phyloP scores from a whole-genome alignment of 1,284 basidiomycete species.

The Pholiota adiposa region DNA sequence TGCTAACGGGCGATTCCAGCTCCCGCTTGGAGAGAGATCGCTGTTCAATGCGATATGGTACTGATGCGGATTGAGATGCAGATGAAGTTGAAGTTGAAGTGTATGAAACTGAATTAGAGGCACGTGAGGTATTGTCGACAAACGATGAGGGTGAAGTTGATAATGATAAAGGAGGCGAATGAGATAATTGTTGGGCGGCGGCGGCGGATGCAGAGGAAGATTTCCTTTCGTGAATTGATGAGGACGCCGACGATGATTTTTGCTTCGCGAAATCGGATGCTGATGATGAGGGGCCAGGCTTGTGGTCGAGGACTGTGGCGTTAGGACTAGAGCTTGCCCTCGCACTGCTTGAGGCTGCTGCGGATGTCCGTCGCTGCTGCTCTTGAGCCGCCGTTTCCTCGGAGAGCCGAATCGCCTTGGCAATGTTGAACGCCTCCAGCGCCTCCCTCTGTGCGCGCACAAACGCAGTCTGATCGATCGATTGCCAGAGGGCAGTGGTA shows the following conservation, averaged over 20 bases:
- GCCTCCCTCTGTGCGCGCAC: conserved; percentile 30
- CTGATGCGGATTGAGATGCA: conserved; percentile 12
- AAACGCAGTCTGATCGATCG: conserved; percentile 29
- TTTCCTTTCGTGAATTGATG: conserved; percentile 13
- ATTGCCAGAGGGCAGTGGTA: conserved; percentile 21
- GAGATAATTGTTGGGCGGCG: neutral
- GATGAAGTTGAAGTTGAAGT: conserved; percentile 11
- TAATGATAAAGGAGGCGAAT: conserved; percentile 9
- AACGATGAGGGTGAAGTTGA: conserved; percentile 6
- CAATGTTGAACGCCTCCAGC: conserved; percentile 29
- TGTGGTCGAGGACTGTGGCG: conserved; percentile 26
- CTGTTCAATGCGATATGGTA: conserved; percentile 17
- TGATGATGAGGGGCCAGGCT: conserved; percentile 11
- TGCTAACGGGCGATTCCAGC: conserved; percentile 11
- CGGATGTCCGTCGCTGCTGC: conserved; percentile 10
- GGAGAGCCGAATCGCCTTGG: conserved; percentile 28
- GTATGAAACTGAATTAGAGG: conserved; percentile 10
- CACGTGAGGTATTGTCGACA: conserved; percentile 13
- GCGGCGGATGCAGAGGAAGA: conserved; percentile 8
- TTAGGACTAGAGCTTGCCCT: conserved; percentile 15
- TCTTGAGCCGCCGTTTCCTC: conserved; percentile 29
- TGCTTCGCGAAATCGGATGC: conserved; percentile 10
- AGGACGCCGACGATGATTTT: conserved; percentile 13
- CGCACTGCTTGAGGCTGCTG: conserved; percentile 8
- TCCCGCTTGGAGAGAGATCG: conserved; percentile 24